phyloP scores from a whole-genome alignment of 139 green algal genomes.

The Tetradesmus lagerheimii region DNA sequence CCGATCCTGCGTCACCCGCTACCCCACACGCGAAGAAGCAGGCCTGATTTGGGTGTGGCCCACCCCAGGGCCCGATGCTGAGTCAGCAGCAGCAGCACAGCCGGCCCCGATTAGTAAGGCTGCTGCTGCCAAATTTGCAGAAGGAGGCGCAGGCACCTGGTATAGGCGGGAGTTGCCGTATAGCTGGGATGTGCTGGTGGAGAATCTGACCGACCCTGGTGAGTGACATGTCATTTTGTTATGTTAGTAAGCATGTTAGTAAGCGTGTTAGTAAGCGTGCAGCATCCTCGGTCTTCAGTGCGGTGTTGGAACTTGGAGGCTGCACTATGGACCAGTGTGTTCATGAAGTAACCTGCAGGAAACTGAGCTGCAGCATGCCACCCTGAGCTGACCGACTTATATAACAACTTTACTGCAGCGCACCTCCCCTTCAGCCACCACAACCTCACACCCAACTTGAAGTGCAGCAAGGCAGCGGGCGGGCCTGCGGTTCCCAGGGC shows the following conservation, averaged over 20 bases:
- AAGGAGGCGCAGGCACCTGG: not conserved
- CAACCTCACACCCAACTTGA: not conserved
- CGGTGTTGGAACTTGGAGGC: too few species aligned
- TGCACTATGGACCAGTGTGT: too few species aligned
- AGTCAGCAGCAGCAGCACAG: constrained; percentile 22
- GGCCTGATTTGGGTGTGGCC: constrained; percentile 41
- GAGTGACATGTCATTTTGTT: not conserved
- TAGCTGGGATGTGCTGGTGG: constrained; percentile 33
- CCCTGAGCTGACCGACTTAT: too few species aligned
- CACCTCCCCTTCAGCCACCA: constrained; percentile 33
- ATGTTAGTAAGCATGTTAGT: too few species aligned
- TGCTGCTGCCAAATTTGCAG: not conserved
- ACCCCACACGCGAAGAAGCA: constrained; percentile 15
- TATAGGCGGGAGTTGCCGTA: constrained; percentile 38
- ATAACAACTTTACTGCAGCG: too few species aligned
- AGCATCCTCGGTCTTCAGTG: too few species aligned
- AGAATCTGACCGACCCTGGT: constrained; percentile 36
- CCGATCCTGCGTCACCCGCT: constrained; percentile 41
- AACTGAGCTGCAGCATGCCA: not conserved
- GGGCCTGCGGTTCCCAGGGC: too few species aligned
- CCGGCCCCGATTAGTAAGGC: not conserved
- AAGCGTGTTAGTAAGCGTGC: too few species aligned
- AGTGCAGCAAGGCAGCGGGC: too few species aligned
- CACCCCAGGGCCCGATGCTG: not conserved
- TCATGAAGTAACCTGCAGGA: too few species aligned